These are phyloP conservation scores for Dictyostelium capitatum DNA, from an alignment of 78 protist genomes.

Conservation along the genomic window DNA sequence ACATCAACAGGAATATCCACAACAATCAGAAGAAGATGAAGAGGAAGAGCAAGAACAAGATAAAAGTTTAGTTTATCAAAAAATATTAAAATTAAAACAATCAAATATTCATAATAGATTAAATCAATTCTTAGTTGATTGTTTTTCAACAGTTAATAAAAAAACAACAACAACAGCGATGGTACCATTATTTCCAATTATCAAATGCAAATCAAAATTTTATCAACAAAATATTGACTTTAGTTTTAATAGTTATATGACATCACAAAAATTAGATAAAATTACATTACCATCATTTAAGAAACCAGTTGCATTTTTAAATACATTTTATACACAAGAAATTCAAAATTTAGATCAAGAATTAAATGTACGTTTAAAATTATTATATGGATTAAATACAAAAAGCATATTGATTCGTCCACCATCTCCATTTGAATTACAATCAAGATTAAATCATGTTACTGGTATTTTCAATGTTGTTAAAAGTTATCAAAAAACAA, in stretches of 20 bases:
- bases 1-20: no score
- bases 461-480: conserved; percentile 21
- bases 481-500: conserved; percentile 57
- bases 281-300: not conserved
- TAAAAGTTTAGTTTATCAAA: no score
- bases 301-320: conserved; percentile 16
- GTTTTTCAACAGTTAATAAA: no score
- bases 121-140: no score
- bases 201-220: not conserved
- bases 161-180: no score
- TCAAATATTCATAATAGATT: no score
- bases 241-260: conserved; percentile 10
- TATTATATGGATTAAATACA: not conserved
- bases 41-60: no score
- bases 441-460: not conserved
- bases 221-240: not conserved
- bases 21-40: no score
- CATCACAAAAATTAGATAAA: conserved; percentile 34
- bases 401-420: not conserved
- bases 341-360: conserved; percentile 10
- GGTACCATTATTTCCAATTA: not conserved
- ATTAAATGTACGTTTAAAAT: not conserved
- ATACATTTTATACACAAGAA: conserved; percentile 1
- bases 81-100: no score
- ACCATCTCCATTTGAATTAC: not conserved